Percentiles rank a stretch among this genome's conserved stretches.
Conservation (phyloP, 1,139 yeast species). For the Geotrichum bryndzae region DNA sequence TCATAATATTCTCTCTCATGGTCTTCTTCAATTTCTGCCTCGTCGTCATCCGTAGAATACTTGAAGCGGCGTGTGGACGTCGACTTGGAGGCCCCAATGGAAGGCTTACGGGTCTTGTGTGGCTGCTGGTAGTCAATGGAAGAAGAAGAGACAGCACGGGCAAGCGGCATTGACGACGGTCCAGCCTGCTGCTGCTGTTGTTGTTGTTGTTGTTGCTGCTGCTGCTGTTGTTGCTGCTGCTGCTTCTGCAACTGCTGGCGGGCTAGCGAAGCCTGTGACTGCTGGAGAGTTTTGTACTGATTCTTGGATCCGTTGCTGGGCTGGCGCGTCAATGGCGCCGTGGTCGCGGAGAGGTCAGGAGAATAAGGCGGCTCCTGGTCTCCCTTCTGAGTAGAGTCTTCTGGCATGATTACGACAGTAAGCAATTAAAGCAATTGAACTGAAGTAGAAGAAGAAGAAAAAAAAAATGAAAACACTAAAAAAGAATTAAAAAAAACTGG, state of each 20-base stretch:
- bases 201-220: neutral
- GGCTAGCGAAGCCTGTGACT: neutral
- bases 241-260: neutral
- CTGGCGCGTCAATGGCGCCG: slow-evolving; percentile 1
- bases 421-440: neutral
- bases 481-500: neutral
- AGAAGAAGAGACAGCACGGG: neutral
- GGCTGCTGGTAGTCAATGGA: neutral
- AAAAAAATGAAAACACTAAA: neutral
- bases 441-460: neutral
- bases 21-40: slow-evolving; percentile 54
- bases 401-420: neutral
- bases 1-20: slow-evolving; percentile 59
- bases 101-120: neutral
- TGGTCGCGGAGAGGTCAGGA: neutral
- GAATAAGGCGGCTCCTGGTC: neutral
- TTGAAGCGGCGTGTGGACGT: slow-evolving; percentile 21
- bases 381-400: neutral
- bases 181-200: neutral
- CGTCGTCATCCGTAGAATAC: slow-evolving; percentile 63
- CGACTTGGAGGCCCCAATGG: neutral
- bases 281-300: neutral
- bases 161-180: neutral
- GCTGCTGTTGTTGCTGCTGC: neutral
- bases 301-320: neutral